Evolutionary conservation across 1,139 yeast species (phyloP).

Genomic region (Nematodospora anomalae): DNA sequence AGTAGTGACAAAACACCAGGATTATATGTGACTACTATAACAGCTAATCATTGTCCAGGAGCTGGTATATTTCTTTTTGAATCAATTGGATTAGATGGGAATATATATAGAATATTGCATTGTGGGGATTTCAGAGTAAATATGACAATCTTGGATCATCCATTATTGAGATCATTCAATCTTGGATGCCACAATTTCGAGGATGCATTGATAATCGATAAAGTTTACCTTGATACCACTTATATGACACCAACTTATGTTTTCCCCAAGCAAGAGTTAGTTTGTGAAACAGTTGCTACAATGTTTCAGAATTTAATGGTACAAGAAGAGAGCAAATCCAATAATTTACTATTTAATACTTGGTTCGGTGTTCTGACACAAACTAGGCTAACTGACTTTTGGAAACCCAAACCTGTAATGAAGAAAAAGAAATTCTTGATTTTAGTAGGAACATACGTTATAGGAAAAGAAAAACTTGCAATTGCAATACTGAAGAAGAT

Average conservation of each 20-base stretch:
- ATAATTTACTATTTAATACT: conserved; percentile 28
- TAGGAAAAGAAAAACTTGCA: conserved; percentile 89
- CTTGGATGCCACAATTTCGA: conserved; percentile 20
- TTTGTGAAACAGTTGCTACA: conserved; percentile 57
- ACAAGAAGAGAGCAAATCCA: conserved; percentile 22
- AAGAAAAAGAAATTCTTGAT: conserved; percentile 51
- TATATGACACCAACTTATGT: conserved; percentile 72
- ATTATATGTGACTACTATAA: conserved; percentile 60
- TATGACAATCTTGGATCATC: conserved; percentile 39
- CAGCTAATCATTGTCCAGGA: conserved; percentile 97
- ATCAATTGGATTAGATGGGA: conserved; percentile 33
- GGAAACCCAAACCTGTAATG: conserved; percentile 8
- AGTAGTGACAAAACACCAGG: conserved; percentile 32
- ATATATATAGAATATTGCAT: conserved; percentile 53
- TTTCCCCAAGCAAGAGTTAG: conserved; percentile 75
- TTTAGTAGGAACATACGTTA: conserved; percentile 85
- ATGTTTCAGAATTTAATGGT: conserved; percentile 46
- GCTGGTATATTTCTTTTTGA: conserved; percentile 79
- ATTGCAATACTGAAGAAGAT: conserved; percentile 61
- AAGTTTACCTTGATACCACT: conserved; percentile 83
- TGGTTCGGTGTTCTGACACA: conserved; percentile 43
- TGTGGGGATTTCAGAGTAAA: conserved; percentile 92
- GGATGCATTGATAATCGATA: conserved; percentile 33
- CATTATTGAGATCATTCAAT: conserved; percentile 30
- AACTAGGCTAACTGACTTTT: conserved; percentile 48